Base-by-base conservation (phyloP, 1,139 yeast genomes). In the Saccharomyces uvarum region DNA sequence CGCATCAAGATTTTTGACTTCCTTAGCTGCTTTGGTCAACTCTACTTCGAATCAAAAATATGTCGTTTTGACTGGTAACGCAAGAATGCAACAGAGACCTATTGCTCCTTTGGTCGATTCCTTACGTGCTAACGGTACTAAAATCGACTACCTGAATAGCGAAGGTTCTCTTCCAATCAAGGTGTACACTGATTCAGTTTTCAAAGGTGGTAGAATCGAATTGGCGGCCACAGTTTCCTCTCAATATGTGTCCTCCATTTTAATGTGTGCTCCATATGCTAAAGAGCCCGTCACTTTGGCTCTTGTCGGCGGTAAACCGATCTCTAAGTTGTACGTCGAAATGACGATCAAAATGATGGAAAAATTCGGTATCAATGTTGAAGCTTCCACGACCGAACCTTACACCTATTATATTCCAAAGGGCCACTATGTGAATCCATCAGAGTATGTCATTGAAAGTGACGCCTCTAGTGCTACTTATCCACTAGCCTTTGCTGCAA, bases 401-500 rank as follows among this genome's bases (percentile, higher is more conserved):
- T 79, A 88, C 75, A 89, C 97, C 42, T 93, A 93, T 72, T 87
- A 85, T 67, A 89, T 93, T 70, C 99, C 99, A 53, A 80, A 80
- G 65, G 97, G 91, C 2, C 73, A 77, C 27, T 93, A 95, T 70
- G 73, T 71, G 49, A 89, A 91, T 61, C 99, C 99, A 19, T 60
- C 77, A 2, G 93, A 85, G 64, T 93, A 93, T 66, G 88, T 86
- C 38, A 83, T 93, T 61, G 99, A 93, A 72, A 88, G 97, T 9
- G 99, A 93, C 73, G 99, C 99, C n/a, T 89, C 97, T 27, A 88
- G 97, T 21, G 98, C 99, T 1, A 95, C 99, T 11, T 93, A 93
- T 67, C 99, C 99, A 49, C 78, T 93, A 62, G 99, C 99, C 0
- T 88, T 87, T 74, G 99, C 99, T 56, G 99, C 99, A n/a, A 76